Evolutionary conservation across 805 yeast genomes (phyloP).

Genomic region (Cyberlindnera mississippiensis): DNA sequence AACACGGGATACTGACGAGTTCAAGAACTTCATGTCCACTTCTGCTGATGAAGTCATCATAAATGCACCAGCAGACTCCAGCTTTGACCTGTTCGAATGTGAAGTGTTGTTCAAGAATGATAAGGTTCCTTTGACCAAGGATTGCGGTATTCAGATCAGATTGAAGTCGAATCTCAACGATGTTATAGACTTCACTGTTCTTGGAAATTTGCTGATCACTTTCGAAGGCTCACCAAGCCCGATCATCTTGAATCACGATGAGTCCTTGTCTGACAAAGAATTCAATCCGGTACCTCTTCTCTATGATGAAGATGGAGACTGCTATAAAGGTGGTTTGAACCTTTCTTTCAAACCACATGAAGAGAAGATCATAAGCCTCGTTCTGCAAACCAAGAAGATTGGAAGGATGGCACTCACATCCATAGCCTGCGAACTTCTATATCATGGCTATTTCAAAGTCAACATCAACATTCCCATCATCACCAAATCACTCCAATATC

Average conservation of each 20-base stretch:
- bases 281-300: not conserved
- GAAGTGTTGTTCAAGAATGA: conserved; percentile 21
- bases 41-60: conserved; percentile 14
- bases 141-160: conserved; percentile 29
- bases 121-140: conserved; percentile 20
- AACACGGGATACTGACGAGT: conserved; percentile 1
- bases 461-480: conserved; percentile 20
- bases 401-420: conserved; percentile 16
- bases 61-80: conserved; percentile 25
- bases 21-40: not conserved
- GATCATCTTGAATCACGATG: conserved; percentile 16
- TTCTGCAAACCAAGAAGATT: conserved; percentile 17
- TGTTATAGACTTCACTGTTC: conserved; percentile 3
- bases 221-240: conserved; percentile 19
- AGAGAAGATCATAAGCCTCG: conserved; percentile 17
- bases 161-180: conserved; percentile 28
- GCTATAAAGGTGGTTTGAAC: conserved; percentile 11
- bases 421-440: conserved; percentile 15
- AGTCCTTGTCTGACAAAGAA: not conserved
- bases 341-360: conserved; percentile 16
- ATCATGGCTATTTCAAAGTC: conserved; percentile 17
- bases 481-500: conserved; percentile 10
- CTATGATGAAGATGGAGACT: conserved; percentile 8
- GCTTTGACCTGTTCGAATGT: conserved; percentile 24
- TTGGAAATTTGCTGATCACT: conserved; percentile 11